Evolutionary conservation across 2,329 filamentous ascomycete genomes (phyloP).

Genomic region (Raffaelea ambrosiae): DNA sequence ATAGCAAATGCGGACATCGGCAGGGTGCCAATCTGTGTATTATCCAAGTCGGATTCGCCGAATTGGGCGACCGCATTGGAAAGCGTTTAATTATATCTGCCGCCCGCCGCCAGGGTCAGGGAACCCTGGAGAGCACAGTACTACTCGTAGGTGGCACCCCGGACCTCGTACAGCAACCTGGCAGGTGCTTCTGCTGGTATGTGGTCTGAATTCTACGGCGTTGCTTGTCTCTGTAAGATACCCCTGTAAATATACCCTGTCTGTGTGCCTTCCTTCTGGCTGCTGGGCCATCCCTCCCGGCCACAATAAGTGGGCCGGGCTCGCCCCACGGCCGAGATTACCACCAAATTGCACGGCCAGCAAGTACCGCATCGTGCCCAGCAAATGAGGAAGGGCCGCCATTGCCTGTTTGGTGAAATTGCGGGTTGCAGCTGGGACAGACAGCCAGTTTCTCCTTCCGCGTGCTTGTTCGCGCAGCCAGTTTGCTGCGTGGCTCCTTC

Average conservation of each 20-base stretch:
- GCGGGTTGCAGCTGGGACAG: not conserved
- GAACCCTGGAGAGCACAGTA: not conserved
- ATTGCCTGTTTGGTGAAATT: slow-evolving; percentile 6
- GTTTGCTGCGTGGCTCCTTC: too few species aligned
- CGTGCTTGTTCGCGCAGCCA: too few species aligned
- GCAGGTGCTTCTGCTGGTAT: too few species aligned
- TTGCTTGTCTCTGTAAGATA: not conserved
- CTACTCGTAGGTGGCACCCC: too few species aligned
- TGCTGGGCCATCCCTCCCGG: not conserved
- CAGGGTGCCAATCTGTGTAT: too few species aligned
- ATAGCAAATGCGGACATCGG: too few species aligned
- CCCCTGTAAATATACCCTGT: too few species aligned
- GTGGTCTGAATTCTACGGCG: too few species aligned
- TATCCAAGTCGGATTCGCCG: not conserved
- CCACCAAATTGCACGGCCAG: slow-evolving; percentile 12
- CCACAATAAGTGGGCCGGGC: slow-evolving; percentile 7
- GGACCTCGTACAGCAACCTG: too few species aligned
- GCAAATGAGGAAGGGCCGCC: slow-evolving; percentile 6
- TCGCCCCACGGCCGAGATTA: slow-evolving; percentile 14
- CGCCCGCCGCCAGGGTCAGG: not conserved
- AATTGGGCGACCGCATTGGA: not conserved
- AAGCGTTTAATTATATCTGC: not conserved
- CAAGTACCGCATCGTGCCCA: slow-evolving; percentile 4
- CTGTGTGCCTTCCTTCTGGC: too few species aligned
- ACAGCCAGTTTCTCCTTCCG: too few species aligned